Base-by-base conservation (phyloP, 805 yeast species). In the Saitoella complicata region DNA sequence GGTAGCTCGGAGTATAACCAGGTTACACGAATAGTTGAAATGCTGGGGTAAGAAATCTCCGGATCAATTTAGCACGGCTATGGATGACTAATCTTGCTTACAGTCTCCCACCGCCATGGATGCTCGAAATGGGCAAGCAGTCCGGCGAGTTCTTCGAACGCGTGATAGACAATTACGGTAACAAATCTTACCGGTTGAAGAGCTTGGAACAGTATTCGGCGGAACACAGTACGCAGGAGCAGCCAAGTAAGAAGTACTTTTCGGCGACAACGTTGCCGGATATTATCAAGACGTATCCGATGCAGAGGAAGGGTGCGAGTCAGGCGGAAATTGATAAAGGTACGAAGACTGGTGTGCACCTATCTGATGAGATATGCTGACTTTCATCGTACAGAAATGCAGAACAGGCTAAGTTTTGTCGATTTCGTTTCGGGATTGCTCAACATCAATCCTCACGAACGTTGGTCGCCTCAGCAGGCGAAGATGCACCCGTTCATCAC, bases 381-480 rank as follows among this genome's bases (percentile, higher is more conserved):
- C 36, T 11, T 33, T 11, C 21, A 4, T 21, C 21, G 21, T 21
- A 37, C 39, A 10, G 96, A 88, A 60, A 68, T 78, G 66, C 70
- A 68, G 43, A 84, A 83, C 51, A 68, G 97, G 41, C 70, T 68
- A 41, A 69, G 81, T 37, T 68, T 88, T 46, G 67, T 78, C 30
- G 94, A 88, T 59, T 84, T 91, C 53, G 67, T 91, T 41, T 62
- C 68, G 38, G 94, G 94, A 30, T 71, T 84, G 7, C 66, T 91
- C 49, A 83, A 80, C 51, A 61, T 85, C 55, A 87, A 88, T 60
- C 98, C 98, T 0, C 70, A 91, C 53, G 95, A 86, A 59, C 73
- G 99, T 54, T 81, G 95, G 80, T 84, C 96, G 0, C 98, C 98
- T 8, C 95, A 85, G 53, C 96, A 91, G 60, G 98, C 97, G 0